A percentile compares a stretch with the other conserved stretches of the same genome.
phyloP scores from a whole-genome alignment of 1,284 basidiomycete genomes.

The Ceratobasidium sp. region DNA sequence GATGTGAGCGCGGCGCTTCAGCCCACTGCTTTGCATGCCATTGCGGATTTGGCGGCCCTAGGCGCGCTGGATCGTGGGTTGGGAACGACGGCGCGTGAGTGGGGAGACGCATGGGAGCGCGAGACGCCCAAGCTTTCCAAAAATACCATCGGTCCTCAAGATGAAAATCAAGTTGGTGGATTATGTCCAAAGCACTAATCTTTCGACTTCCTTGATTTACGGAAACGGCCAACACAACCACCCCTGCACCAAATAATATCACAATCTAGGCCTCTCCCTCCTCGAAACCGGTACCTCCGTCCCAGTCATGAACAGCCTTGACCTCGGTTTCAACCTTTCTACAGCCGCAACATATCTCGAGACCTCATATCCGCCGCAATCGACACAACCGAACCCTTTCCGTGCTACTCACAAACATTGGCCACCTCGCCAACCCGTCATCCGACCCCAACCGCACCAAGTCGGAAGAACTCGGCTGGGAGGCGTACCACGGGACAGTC shows the following conservation, averaged over 20 bases:
- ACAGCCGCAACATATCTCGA: conserved; percentile 52
- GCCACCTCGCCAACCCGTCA: conserved; percentile 57
- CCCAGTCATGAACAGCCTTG: conserved; percentile 55
- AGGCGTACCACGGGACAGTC: conserved; percentile 57
- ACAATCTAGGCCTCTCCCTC: conserved; percentile 53
- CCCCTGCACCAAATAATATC: background rate
- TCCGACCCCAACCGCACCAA: conserved; percentile 55
- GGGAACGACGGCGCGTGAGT: conserved; percentile 53
- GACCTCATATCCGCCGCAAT: conserved; percentile 54
- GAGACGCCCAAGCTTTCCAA: conserved; percentile 58
- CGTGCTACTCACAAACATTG: conserved; percentile 56
- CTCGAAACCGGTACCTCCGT: conserved; percentile 51
- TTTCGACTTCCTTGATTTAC: conserved; percentile 55
- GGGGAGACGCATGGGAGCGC: conserved; percentile 58
- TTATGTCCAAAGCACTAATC: conserved; percentile 58
- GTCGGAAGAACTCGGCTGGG: conserved; percentile 53
- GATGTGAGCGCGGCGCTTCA: conserved; percentile 64
- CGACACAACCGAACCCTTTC: conserved; percentile 56
- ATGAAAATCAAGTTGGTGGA: conserved; percentile 56
- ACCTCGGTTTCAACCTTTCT: conserved; percentile 56
- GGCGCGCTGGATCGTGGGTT: conserved; percentile 55
- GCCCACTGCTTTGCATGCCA: conserved; percentile 62
- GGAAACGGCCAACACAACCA: conserved; percentile 44
- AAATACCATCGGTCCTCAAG: conserved; percentile 55
- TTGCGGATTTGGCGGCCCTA: conserved; percentile 55